phyloP scores from a whole-genome alignment of 305 asterid species.

The Fraxinus sp. region DNA sequence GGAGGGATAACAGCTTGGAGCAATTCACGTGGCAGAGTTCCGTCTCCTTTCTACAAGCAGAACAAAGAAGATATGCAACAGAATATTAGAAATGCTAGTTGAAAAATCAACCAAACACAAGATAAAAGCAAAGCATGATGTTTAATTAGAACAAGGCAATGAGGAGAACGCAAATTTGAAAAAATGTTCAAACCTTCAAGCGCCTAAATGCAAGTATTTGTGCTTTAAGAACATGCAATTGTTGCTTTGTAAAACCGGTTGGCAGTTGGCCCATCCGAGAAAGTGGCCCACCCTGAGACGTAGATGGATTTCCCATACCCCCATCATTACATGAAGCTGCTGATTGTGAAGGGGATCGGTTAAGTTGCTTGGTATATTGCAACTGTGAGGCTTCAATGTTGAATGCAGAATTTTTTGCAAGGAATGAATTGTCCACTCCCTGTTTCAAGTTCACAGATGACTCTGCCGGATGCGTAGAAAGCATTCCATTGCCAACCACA shows the following conservation, averaged over 20 bases:
- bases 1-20: slow-evolving; percentile 92
- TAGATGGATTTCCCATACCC: slow-evolving; percentile 48
- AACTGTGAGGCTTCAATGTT: slow-evolving; percentile 59
- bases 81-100: slow-evolving; percentile 14
- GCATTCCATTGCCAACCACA: slow-evolving; percentile 60
- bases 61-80: slow-evolving; percentile 28
- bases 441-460: slow-evolving; percentile 58
- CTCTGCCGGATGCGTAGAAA: slow-evolving; percentile 52
- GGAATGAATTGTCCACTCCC: slow-evolving; percentile 56
- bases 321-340: slow-evolving; percentile 60
- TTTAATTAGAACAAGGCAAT: slow-evolving; percentile 16
- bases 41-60: slow-evolving; percentile 82
- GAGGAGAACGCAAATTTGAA: slow-evolving; percentile 12
- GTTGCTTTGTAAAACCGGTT: slow-evolving; percentile 83
- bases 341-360: slow-evolving; percentile 61
- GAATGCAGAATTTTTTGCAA: slow-evolving; percentile 46
- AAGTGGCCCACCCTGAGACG: slow-evolving; percentile 52
- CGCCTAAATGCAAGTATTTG: slow-evolving; percentile 98
- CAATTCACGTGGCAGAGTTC: slow-evolving; percentile 80
- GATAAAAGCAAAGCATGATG: background rate
- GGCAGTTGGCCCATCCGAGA: slow-evolving; percentile 48
- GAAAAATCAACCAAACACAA: slow-evolving; percentile 19
- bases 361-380: slow-evolving; percentile 55
- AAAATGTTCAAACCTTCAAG: slow-evolving; percentile 61
- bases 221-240: slow-evolving; percentile 88